A percentile compares a stretch with the other conserved stretches of the same genome.
phyloP scores from a whole-genome alignment of 225 moss, liverwort and hornwort species.

The Asterella californica region DNA sequence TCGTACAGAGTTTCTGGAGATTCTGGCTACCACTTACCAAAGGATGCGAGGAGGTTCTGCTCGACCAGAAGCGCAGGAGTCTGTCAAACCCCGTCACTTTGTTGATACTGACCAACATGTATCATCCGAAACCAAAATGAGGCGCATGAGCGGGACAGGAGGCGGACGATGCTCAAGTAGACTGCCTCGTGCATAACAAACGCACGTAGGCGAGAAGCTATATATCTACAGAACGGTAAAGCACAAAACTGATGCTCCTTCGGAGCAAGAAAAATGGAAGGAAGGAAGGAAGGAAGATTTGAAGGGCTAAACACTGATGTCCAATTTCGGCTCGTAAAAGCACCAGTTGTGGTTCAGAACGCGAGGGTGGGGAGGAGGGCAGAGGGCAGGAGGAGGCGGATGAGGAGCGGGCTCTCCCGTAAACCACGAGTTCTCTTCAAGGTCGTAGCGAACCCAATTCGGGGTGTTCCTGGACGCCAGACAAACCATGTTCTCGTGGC shows the following conservation, averaged over 20 bases:
- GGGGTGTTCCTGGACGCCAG: constrained; percentile 18
- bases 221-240: background rate
- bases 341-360: constrained; percentile 25
- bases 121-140: background rate
- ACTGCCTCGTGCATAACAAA: background rate
- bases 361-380: background rate
- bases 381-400: background rate
- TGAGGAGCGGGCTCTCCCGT: constrained; percentile 15
- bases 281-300: background rate
- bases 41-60: background rate
- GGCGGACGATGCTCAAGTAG: background rate
- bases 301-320: constrained; percentile 2
- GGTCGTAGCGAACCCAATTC: constrained; percentile 7
- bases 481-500: constrained; percentile 25
- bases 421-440: constrained; percentile 19
- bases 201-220: background rate
- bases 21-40: background rate
- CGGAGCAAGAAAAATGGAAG: background rate
- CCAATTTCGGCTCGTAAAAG: constrained; percentile 29
- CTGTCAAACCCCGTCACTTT: background rate
- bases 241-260: background rate
- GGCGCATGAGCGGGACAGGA: background rate
- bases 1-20: background rate
- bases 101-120: background rate
- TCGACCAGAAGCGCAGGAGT: background rate